Evolutionary conservation across 176 grass and related monocot species (phyloP).

Genomic region (Calamus simplicifolius): DNA sequence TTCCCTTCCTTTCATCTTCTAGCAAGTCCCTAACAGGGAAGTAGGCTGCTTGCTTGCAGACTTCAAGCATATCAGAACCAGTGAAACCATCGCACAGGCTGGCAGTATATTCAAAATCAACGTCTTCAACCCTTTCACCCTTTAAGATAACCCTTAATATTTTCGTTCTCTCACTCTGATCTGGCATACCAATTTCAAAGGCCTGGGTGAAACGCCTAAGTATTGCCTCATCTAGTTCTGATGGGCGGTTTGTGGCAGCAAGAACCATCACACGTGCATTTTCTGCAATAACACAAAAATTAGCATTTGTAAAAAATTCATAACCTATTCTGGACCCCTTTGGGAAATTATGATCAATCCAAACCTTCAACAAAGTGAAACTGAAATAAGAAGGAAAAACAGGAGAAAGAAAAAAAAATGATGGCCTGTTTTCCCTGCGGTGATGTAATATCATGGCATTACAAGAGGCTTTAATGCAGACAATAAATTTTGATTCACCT

Average conservation of each 20-base stretch:
- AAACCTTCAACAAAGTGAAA: too few relatives aligned
- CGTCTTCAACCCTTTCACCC: constrained; percentile 63
- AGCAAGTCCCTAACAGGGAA: constrained; percentile 83
- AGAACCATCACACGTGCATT: constrained; percentile 97
- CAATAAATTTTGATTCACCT: too few relatives aligned
- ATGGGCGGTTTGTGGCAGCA: constrained; percentile 94
- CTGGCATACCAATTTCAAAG: constrained; percentile 89
- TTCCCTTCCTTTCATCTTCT: constrained; percentile 72
- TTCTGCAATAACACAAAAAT: constrained; percentile 31
- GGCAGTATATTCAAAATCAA: constrained; percentile 75
- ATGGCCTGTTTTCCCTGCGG: too few relatives aligned
- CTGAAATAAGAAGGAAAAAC: too few relatives aligned
- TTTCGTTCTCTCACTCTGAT: constrained; percentile 78
- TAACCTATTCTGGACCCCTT: too few relatives aligned
- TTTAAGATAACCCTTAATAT: constrained; percentile 82
- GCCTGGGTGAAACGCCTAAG: constrained; percentile 84
- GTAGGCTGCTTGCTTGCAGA: constrained; percentile 95
- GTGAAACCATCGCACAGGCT: constrained; percentile 86
- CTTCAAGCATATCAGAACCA: constrained; percentile 81
- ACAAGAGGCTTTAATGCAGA: too few relatives aligned
- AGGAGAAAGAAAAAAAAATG: too few relatives aligned
- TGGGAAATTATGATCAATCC: too few relatives aligned
- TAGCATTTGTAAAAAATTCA: too few relatives aligned
- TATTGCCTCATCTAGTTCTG: constrained; percentile 90
- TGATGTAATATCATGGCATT: too few relatives aligned